Evolutionary conservation across 495 filamentous ascomycete species (phyloP), one percentile per base, ranked within the genome.

Genomic region (Pseudotulostoma volvatum): DNA sequence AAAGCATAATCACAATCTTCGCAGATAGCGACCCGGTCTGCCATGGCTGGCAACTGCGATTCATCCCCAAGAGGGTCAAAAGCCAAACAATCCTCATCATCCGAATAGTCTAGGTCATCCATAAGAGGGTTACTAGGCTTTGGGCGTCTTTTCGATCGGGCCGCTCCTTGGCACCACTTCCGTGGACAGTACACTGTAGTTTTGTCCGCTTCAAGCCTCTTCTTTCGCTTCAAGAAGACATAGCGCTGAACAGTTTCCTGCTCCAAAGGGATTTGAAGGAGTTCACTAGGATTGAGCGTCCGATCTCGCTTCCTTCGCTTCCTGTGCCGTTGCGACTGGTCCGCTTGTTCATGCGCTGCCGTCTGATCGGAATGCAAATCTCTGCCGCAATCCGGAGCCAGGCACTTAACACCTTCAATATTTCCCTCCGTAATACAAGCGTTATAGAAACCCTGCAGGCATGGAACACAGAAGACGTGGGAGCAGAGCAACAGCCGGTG

Each of bases 161-260:
- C 83, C n/a, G 87, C 79, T 14, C 82, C 84, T 53, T 93, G 84
- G 51, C 90, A 97, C 88, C 88, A 97, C 44, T 74, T 64, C 1
- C 90, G 73, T 2, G 90, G 90, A 49, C 90, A 97, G 52, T 90
- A 95, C n/a, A 95, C 70, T 0, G 87, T 95, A 33, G 74, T 79
- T 44, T 81, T 86, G 47, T 97, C 87, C 0, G 84, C 76, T 53
- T 95, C 90, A 7, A 95, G 68, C 45, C 84, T 78, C 38, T 77
- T 81, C 59, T 96, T 97, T 44, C 88, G 81, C 57, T 92, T 95
- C 21, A 97, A 60, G 18, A 72, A 74, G 4, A 87, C 81, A 48
- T 90, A 97, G 33, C 90, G 81, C 44, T 83, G 77, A 9, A 94
- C 84, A 3, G 60, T 70, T 15, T 81, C 77, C 33, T 74, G 61